Percentiles rank a stretch among this genome's conserved stretches.
These are phyloP conservation scores for Nakazawaea peltata DNA, from an alignment of 805 yeast species.

Conservation along the genomic window DNA sequence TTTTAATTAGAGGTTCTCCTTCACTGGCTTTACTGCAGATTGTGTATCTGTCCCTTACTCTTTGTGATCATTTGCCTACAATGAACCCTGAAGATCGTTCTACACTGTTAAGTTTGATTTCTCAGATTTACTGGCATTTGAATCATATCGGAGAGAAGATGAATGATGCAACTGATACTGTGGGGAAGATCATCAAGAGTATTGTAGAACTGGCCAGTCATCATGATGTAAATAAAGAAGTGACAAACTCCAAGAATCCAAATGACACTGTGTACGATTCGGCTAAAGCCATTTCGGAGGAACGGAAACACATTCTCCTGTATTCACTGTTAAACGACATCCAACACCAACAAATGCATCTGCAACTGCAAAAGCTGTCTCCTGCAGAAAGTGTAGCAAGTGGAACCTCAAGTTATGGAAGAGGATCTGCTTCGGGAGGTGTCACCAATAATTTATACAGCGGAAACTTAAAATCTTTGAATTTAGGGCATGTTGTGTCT, in stretches of 20 bases:
- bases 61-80: slow-evolving; percentile 37
- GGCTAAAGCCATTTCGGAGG: slow-evolving; percentile 2
- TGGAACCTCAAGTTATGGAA: not conserved
- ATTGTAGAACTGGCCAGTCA: slow-evolving; percentile 37
- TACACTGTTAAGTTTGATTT: slow-evolving; percentile 35
- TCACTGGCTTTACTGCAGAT: slow-evolving; percentile 41
- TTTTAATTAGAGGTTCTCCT: slow-evolving; percentile 48
- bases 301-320: too few species aligned
- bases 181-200: slow-evolving; percentile 45
- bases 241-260: slow-evolving; percentile 3
- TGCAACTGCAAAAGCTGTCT: not conserved
- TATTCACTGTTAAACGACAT: too few species aligned
- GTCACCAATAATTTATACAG: slow-evolving; percentile 7
- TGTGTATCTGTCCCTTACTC: slow-evolving; percentile 45
- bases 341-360: too few species aligned
- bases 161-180: slow-evolving; percentile 54
- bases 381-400: not conserved
- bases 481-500: slow-evolving; percentile 1
- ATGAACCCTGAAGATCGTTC: slow-evolving; percentile 31
- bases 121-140: slow-evolving; percentile 50
- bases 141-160: slow-evolving; percentile 47
- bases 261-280: slow-evolving; percentile 9
- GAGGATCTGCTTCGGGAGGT: slow-evolving; percentile 5
- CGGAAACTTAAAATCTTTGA: slow-evolving; percentile 6
- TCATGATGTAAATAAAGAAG: slow-evolving; percentile 13